Conservation (phyloP, 768 basidiomycete species). For the Porphyrellus cyaneotinctus region DNA sequence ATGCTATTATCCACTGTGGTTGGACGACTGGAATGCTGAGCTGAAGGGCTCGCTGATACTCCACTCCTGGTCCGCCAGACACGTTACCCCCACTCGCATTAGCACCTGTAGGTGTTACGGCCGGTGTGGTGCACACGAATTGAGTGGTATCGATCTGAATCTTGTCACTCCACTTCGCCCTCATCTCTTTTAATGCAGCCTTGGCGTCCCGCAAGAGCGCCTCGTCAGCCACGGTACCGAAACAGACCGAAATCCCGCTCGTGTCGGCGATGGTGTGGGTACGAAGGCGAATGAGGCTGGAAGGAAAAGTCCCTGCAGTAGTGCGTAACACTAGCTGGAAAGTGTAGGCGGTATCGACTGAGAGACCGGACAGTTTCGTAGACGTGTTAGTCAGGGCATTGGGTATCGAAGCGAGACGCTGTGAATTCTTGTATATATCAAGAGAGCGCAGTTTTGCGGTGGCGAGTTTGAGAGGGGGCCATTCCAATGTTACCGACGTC, state of each 20-base stretch:
- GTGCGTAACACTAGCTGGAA: constrained; percentile 95
- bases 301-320: constrained; percentile 85
- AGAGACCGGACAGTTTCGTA: constrained; percentile 80
- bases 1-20: constrained; percentile 92
- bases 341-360: constrained; percentile 79
- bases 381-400: constrained; percentile 80
- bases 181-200: constrained; percentile 77
- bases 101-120: constrained; percentile 57
- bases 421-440: constrained; percentile 89
- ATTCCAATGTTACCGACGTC: constrained; percentile 95
- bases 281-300: constrained; percentile 74
- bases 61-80: constrained; percentile 66
- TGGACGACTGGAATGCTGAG: constrained; percentile 93
- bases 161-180: constrained; percentile 84
- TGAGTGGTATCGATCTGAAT: constrained; percentile 99
- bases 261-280: constrained; percentile 97
- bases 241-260: constrained; percentile 91
- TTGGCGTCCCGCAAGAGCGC: constrained; percentile 78
- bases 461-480: constrained; percentile 83
- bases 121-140: constrained; percentile 93
- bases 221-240: constrained; percentile 81
- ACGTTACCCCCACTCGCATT: constrained; percentile 49
- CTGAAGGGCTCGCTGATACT: constrained; percentile 93
- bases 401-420: constrained; percentile 83
- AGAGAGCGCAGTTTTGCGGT: constrained; percentile 82